phyloP scores from a whole-genome alignment of 345 rosid species.

The Balakata baccata region DNA sequence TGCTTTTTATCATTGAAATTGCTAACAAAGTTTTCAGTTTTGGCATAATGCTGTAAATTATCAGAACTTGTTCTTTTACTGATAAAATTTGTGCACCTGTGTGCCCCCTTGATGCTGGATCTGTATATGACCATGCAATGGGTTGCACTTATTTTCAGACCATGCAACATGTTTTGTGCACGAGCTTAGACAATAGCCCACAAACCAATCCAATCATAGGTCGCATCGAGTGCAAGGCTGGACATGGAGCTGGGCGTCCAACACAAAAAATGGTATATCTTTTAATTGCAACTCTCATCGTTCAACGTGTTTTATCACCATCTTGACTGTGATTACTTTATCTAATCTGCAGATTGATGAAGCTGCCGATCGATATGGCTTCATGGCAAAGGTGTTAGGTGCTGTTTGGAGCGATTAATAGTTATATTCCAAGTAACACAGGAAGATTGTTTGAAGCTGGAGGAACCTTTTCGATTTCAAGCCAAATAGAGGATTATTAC shows the following conservation, averaged over 20 bases:
- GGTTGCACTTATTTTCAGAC: conserved; percentile 43
- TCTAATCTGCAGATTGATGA: conserved; percentile 60
- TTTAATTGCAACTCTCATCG: not conserved
- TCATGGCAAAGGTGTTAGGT: conserved; percentile 77
- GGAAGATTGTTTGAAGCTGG: not conserved
- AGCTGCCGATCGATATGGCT: conserved; percentile 75
- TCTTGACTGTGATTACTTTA: not conserved
- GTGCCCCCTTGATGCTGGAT: too few species aligned
- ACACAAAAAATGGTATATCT: conserved; percentile 65
- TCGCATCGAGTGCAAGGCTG: conserved; percentile 85
- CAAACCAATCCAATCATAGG: conserved; percentile 86
- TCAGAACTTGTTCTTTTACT: too few species aligned
- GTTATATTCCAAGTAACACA: not conserved
- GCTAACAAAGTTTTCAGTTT: too few species aligned
- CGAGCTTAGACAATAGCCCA: conserved; percentile 69
- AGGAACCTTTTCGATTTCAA: too few species aligned
- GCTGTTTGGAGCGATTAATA: conserved; percentile 64
- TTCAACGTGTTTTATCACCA: not conserved
- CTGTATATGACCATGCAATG: not conserved
- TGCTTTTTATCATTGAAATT: too few species aligned
- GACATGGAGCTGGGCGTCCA: conserved; percentile 93
- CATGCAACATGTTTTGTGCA: conserved; percentile 67
- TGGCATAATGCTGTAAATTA: too few species aligned
- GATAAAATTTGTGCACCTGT: too few species aligned
- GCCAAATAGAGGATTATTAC: too few species aligned